Base-by-base conservation (phyloP, 2,329 filamentous ascomycete species). In the Bretziella fagacearum region DNA sequence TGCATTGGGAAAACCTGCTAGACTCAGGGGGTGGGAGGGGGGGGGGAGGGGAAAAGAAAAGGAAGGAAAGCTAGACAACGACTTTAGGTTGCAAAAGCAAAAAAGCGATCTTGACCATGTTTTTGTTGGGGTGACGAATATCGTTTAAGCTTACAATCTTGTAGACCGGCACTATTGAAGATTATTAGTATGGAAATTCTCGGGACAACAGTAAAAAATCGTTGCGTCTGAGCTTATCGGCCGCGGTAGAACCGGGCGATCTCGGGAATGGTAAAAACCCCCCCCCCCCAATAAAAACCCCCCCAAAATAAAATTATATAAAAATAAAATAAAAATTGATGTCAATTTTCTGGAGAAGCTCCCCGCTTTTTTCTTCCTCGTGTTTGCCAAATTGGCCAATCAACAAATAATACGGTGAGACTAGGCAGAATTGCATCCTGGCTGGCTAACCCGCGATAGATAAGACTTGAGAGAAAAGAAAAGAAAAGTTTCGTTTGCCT, bases 71-170 rank as follows among this genome's bases (percentile, higher is more conserved):
- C n/a, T 2, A 10, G n/a, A 22, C 7, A 17, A 39, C 35, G 3
- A 8, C 25, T 7, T 13, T n/a, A 22, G 11, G 13, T 32, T 13
- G 18, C 7, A 39, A 13, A 20, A 27, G 10, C 30, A 29, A 26
- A 27, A 26, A 32, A 11, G n/a, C n/a, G n/a, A n/a, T n/a, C n/a
- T n/a, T n/a, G n/a, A n/a, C n/a, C n/a, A n/a, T n/a, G n/a, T n/a
- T n/a, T n/a, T n/a, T n/a, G n/a, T n/a, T n/a, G n/a, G n/a, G 4
- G 11, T 23, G n/a, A n/a, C 5, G 26, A n/a, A n/a, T 2, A 47
- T n/a, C n/a, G n/a, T n/a, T n/a, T n/a, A n/a, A n/a, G n/a, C 48
- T 47, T 51, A 51, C 48, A 51, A 40, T 51, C 48, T 33, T 51
- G 44, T 47, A 51, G 48, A 51, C 48, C 48, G 23, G 48, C 48